Conservation (phyloP, 495 filamentous ascomycete genomes). For the Talaromyces nanjingensis region DNA sequence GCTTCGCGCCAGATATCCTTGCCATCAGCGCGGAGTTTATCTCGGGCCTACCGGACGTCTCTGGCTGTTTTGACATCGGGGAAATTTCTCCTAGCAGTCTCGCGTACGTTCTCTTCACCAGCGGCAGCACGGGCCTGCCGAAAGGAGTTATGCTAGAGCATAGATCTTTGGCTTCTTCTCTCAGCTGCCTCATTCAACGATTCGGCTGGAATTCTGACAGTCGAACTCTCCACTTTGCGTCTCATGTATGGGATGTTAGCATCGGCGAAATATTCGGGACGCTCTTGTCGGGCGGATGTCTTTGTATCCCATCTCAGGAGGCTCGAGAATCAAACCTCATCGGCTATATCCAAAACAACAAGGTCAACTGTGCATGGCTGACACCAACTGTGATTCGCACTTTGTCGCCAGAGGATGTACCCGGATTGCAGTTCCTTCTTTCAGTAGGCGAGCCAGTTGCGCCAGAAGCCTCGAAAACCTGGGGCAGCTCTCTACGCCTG, state of each 20-base stretch:
- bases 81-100: conserved; percentile 14
- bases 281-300: conserved; percentile 35
- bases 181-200: conserved; percentile 23
- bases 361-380: conserved; percentile 37
- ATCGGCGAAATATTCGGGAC: conserved; percentile 38
- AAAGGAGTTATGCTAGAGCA: conserved; percentile 50
- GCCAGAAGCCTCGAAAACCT: neutral
- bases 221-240: conserved; percentile 38
- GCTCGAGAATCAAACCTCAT: conserved; percentile 44
- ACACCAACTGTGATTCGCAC: conserved; percentile 46
- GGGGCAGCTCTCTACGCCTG: neutral
- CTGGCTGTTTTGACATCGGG: conserved; percentile 12
- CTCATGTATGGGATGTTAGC: conserved; percentile 41
- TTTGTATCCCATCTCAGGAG: conserved; percentile 43
- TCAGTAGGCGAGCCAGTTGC: conserved; percentile 43
- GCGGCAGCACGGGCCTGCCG: conserved; percentile 44
- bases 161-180: conserved; percentile 29
- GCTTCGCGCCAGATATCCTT: no score
- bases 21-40: no score
- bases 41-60: neutral
- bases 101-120: conserved; percentile 43
- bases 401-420: conserved; percentile 33
- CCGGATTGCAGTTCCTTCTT: conserved; percentile 38
- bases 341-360: conserved; percentile 36
- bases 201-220: conserved; percentile 24